Base-by-base conservation (phyloP, 257 asterid genomes). In the Handroanthus guayacan region DNA sequence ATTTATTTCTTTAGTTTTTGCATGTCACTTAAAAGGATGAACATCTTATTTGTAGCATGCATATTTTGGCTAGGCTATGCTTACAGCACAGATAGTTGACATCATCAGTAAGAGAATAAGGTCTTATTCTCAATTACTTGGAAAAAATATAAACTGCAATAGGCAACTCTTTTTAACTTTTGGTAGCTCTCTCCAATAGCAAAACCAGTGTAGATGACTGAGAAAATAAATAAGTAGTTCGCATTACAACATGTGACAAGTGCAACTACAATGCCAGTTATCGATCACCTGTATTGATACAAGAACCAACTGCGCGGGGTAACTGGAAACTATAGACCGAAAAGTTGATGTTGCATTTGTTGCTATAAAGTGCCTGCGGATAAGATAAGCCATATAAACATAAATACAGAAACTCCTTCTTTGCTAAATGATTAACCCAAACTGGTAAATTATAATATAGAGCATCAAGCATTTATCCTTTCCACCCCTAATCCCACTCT, bases 331-430 rank as follows among this genome's bases (percentile, higher is more conserved):
- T 62, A 95, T 87, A 67, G 96, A 80, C 74, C 89, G 86, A 80
- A 95, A 92, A 70, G 95, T 86, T 73, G 99, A 81, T 43, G 99
- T 92, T 38, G 96, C 98, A 80, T 95, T 90, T 75, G 99, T 84
- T 69, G 89, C 74, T 71, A 95, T 78, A 80, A 88, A 95, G 87
- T 88, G 83, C 85, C 99, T 95, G 80, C 69, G 51, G 39, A 84
- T 39, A 81, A 74, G 69, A 72, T 9, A 60, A 67, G 77, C 60
- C 76, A 66, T 47, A 69, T 68, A 62, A 69, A 71, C 44, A 38
- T 9, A 56, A 47, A 36, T 52, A 38, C 55, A 11, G 39, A 60
- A 77, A 25, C 67, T 66, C 66, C 62, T 56, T 75, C 20, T 4
- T 34, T 60, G 60, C 71, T 60, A 65, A 55, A 50, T 36, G 55